Conservation (phyloP, 257 asterid species). For the Osmanthus fragrans region DNA sequence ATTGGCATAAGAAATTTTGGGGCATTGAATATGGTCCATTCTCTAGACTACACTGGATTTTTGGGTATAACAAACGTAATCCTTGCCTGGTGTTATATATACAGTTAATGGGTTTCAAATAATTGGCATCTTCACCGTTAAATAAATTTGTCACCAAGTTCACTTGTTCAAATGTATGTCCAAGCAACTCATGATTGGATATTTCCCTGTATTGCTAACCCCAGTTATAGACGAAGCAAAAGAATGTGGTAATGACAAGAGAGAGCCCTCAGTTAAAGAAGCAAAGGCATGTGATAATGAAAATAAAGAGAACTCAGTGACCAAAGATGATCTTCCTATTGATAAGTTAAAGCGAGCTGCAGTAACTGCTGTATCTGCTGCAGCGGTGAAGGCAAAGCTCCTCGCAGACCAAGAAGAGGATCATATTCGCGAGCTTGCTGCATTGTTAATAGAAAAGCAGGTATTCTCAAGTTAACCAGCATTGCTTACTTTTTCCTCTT, state of each 20-base stretch:
- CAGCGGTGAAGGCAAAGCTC: constrained; percentile 93
- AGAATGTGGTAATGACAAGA: constrained; percentile 12
- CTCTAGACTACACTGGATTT: constrained; percentile 3
- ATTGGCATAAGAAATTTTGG: not conserved
- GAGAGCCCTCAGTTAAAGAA: constrained; percentile 16
- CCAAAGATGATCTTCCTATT: constrained; percentile 37
- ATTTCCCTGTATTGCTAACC: constrained; percentile 21
- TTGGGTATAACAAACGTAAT: not conserved
- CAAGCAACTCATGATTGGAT: constrained; percentile 19
- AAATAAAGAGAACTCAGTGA: constrained; percentile 39
- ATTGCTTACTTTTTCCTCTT: constrained; percentile 1
- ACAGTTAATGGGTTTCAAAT: not conserved
- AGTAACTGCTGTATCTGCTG: constrained; percentile 84
- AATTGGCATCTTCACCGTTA: not conserved
- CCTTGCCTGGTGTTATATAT: not conserved
- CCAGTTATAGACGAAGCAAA: constrained; percentile 44
- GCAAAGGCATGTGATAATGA: constrained; percentile 22
- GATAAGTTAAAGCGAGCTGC: constrained; percentile 76
- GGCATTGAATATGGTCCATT: constrained; percentile 2
- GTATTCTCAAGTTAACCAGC: constrained; percentile 35
- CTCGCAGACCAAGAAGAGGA: constrained; percentile 94
- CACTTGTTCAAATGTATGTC: constrained; percentile 6
- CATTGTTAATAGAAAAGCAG: constrained; percentile 80
- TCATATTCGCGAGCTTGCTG: constrained; percentile 76
- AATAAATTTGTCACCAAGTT: constrained; percentile 10